These are phyloP conservation scores for Metarhizium guizhouense DNA, from an alignment of 2,329 filamentous ascomycete species.

Conservation along the genomic window DNA sequence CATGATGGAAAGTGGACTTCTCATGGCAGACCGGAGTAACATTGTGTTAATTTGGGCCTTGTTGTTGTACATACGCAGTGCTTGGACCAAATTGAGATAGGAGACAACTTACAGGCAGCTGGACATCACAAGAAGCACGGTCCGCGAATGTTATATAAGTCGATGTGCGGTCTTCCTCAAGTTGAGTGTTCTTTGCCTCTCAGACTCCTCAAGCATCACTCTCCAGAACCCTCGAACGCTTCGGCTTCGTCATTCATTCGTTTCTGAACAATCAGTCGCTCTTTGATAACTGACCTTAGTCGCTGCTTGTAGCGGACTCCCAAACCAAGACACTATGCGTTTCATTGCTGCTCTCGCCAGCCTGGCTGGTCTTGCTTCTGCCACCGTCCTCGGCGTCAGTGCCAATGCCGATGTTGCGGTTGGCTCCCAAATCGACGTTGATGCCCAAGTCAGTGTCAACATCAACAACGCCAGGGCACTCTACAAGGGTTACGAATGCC, in stretches of 20 bases:
- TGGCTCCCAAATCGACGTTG: conserved; percentile 3
- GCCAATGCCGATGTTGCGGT: conserved; percentile 6
- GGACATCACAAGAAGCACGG: neutral
- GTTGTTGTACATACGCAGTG: neutral
- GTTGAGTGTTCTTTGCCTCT: neutral
- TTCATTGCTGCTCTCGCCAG: conserved; percentile 20
- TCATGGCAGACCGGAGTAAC: neutral
- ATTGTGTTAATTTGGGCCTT: neutral
- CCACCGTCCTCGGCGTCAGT: conserved; percentile 14
- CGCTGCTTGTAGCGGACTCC: neutral
- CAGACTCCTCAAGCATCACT: neutral
- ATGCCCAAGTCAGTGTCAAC: conserved; percentile 7
- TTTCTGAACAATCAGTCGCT: neutral
- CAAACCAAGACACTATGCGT: conserved; percentile 17
- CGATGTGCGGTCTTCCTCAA: neutral
- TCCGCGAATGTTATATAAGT: conserved; percentile 1
- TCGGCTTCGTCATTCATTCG: conserved; percentile 5
- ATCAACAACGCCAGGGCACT: conserved; percentile 12
- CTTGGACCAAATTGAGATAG: neutral
- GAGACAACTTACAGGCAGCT: neutral
- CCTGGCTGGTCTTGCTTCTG: conserved; percentile 13
- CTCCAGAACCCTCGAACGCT: conserved; percentile 2
- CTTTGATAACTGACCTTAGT: neutral
- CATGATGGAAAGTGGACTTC: too few species aligned
- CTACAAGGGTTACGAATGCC: conserved; percentile 20